Conservation (phyloP, 176 grass and related monocot species). For the Microstegium vimineum region DNA sequence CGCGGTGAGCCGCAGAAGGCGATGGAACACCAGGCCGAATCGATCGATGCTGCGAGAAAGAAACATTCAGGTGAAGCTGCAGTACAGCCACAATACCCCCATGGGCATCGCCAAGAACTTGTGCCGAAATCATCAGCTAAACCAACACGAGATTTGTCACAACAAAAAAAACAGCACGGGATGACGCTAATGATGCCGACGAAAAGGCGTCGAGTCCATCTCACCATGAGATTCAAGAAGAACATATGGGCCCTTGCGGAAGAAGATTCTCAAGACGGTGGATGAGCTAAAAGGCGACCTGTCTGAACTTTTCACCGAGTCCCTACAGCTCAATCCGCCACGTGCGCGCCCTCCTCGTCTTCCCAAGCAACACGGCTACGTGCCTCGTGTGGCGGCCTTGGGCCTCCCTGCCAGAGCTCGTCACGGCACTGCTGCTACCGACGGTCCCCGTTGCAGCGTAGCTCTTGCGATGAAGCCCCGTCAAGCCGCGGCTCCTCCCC, state of each 20-base stretch:
- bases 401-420: background rate
- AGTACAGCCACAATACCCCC: background rate
- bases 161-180: too few species aligned
- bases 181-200: background rate
- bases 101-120: background rate
- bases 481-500: background rate
- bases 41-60: background rate
- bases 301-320: slow-evolving; percentile 58
- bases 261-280: slow-evolving; percentile 69
- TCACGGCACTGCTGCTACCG: background rate
- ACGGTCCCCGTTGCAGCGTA: background rate
- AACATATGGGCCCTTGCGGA: slow-evolving; percentile 24
- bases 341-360: slow-evolving; percentile 13
- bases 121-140: background rate
- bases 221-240: background rate
- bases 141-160: too few species aligned
- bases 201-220: slow-evolving; percentile 25
- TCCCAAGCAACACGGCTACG: slow-evolving; percentile 4
- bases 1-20: background rate
- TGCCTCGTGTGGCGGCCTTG: background rate
- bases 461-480: background rate
- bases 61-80: slow-evolving; percentile 2
- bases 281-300: slow-evolving; percentile 75
- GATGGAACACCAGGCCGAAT: background rate
- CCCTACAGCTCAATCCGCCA: slow-evolving; percentile 29